Base-by-base conservation (phyloP, 2,329 filamentous ascomycete genomes). In the Juglanconis juglandina region DNA sequence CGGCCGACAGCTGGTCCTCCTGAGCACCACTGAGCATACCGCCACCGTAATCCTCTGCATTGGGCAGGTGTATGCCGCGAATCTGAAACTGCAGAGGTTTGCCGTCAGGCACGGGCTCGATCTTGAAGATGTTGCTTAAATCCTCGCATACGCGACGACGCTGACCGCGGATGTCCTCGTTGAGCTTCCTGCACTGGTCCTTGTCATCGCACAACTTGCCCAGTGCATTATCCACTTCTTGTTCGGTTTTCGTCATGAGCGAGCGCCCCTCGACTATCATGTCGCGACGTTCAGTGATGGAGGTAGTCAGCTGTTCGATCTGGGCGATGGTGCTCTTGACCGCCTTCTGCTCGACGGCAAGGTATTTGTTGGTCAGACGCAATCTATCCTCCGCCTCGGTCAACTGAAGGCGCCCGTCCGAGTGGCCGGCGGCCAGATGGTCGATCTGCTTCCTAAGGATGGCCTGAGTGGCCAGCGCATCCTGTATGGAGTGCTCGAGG, bases 401-500 rank as follows among this genome's bases (percentile, higher is more conserved):
- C 0, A 81, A 73, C 30, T 74, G 71, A 51, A 82, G 74, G 1
- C 72, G 53, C 46, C 35, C 54, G 5, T 60, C 66, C 0, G 79
- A 76, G 3, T 73, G 73, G 0, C 72, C 66, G 0, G 76, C 71
- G 4, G 87, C 71, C 0, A 87, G 74, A 0, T 78, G 71, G 65
- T 90, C 90, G 65, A 97, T 96, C 65, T 96, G 91, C n/a, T 81
- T 76, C 52, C 91, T 86, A 8, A 98, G 80, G 56, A 82, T 81
- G 62, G 90, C 86, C 13, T 90, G 86, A 0, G 91, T 96, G 1
- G 87, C 84, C 9, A 96, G 77, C 1, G 92, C 92, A 73, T 98
- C 94, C 70, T 96, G 92, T 32, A 97, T 91, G 58, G 92, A 96
- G 70, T 90, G 91, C 64, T 96, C 92, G 14, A 98, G 81, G 60